Percentiles rank a stretch among this genome's conserved stretches.
Conservation (phyloP, 2,329 filamentous ascomycete species). For the Didymella keratinophila region DNA sequence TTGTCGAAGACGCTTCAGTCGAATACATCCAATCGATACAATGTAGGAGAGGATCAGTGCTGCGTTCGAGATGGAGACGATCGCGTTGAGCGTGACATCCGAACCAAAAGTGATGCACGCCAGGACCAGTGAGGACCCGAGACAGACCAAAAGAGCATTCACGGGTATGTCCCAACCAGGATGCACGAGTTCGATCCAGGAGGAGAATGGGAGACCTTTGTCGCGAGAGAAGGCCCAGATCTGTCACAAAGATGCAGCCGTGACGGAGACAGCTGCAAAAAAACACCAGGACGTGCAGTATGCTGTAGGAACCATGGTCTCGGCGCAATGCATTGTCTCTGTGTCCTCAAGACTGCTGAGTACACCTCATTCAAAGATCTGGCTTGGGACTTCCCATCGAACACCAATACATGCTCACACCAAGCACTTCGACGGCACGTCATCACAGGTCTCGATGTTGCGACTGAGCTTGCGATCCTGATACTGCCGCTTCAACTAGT, state of each 20-base stretch:
- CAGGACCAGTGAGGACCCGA: conserved; percentile 50
- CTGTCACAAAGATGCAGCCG: conserved; percentile 39
- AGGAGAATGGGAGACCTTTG: conserved; percentile 34
- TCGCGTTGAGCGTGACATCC: conserved; percentile 51
- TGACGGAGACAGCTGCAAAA: conserved; percentile 48
- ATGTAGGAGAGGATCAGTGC: conserved; percentile 45
- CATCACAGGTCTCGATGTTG: too few species aligned
- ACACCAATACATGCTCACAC: too few species aligned
- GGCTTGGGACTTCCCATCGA: too few species aligned
- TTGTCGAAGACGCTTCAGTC: conserved; percentile 35
- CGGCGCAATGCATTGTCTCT: too few species aligned
- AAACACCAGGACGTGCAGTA: conserved; percentile 25
- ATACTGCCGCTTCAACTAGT: too few species aligned
- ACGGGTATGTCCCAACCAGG: conserved; percentile 41
- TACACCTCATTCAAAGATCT: too few species aligned
- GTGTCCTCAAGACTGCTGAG: too few species aligned
- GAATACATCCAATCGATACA: conserved; percentile 43
- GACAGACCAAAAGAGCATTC: conserved; percentile 41
- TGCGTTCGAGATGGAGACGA: conserved; percentile 47
- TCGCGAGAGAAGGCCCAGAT: conserved; percentile 35
- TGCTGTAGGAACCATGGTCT: too few species aligned
- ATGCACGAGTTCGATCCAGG: conserved; percentile 34
- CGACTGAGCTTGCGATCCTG: too few species aligned
- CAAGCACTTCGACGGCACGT: too few species aligned
- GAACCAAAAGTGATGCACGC: conserved; percentile 55